These are phyloP conservation scores for Cyanidiococcus yangmingshanensis DNA, from an alignment of 23 red algal genomes.

Conservation along the genomic window DNA sequence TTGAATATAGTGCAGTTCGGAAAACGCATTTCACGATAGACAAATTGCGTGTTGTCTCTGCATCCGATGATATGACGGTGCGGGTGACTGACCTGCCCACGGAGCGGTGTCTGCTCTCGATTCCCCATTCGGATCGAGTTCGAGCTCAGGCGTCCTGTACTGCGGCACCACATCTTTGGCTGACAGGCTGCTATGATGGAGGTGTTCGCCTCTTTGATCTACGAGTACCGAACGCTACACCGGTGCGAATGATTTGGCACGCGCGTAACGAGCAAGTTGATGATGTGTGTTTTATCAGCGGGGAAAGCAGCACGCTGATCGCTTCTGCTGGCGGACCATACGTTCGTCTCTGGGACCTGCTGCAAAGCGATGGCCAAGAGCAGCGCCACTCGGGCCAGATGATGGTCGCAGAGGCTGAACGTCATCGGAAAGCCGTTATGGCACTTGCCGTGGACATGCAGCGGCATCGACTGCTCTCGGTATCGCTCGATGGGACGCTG, in stretches of 20 bases:
- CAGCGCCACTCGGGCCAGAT: not conserved
- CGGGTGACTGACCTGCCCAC: constrained; percentile 75
- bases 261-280: constrained; percentile 28
- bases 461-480: constrained; percentile 44
- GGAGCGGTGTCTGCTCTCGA: constrained; percentile 30
- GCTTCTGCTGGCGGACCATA: constrained; percentile 54
- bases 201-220: constrained; percentile 81
- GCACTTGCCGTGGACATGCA: constrained; percentile 24
- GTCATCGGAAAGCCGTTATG: constrained; percentile 69
- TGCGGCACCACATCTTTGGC: constrained; percentile 77
- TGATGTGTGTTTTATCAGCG: constrained; percentile 57
- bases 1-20: constrained; percentile 46
- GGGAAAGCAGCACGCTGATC: constrained; percentile 45
- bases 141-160: constrained; percentile 55
- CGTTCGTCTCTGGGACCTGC: constrained; percentile 67
- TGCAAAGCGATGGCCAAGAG: constrained; percentile 31
- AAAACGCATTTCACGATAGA: constrained; percentile 58
- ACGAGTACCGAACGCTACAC: not conserved
- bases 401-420: constrained; percentile 28
- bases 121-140: constrained; percentile 60
- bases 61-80: constrained; percentile 70
- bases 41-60: constrained; percentile 72
- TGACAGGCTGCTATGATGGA: constrained; percentile 66
- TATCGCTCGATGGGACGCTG: constrained; percentile 56
- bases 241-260: constrained; percentile 27